Evolutionary conservation across 257 asterid genomes (phyloP), one percentile per base, ranked within the genome.

Genomic region (Sherardia arvensis): DNA sequence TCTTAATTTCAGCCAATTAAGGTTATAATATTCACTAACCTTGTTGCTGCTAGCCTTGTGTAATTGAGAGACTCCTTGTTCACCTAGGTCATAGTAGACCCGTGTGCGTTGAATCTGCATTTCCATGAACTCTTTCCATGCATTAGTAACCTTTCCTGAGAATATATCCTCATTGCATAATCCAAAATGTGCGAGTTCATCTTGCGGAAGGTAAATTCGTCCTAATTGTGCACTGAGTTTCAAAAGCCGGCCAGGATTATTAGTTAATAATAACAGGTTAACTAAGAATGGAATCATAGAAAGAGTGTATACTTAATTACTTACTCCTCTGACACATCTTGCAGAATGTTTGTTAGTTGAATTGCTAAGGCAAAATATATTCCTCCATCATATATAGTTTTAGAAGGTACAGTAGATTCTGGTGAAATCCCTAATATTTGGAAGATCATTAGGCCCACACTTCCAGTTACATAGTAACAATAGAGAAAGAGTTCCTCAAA

Each of bases 241-340:
- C n/a, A n/a, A n/a, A n/a, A n/a, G n/a, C n/a, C n/a, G n/a, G n/a
- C n/a, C n/a, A n/a, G n/a, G n/a, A n/a, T n/a, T n/a, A n/a, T n/a
- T n/a, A n/a, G n/a, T n/a, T n/a, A n/a, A n/a, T n/a, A n/a, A n/a
- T 40, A 70, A 29, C 4, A 23, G 43, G 5, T 53, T 15, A 22
- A n/a, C n/a, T n/a, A n/a, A 15, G 10, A 34, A 34, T 10, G 43
- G n/a, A n/a, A n/a, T n/a, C n/a, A n/a, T n/a, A n/a, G n/a, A n/a
- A n/a, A n/a, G n/a, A n/a, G n/a, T n/a, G n/a, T n/a, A n/a, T n/a
- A n/a, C n/a, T n/a, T n/a, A n/a, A n/a, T 23, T 36, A 73, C 86
- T 78, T 75, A 88, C 96, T 88, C 91, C 76, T 88, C 94, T 65
- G 94, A 91, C 54, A 88, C 96, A 72, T 88, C 96, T 78, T 94